Evolutionary conservation across 129 eudicot species (phyloP), one percentile per base, ranked within the genome.

Genomic region (Lactuca saligna): DNA sequence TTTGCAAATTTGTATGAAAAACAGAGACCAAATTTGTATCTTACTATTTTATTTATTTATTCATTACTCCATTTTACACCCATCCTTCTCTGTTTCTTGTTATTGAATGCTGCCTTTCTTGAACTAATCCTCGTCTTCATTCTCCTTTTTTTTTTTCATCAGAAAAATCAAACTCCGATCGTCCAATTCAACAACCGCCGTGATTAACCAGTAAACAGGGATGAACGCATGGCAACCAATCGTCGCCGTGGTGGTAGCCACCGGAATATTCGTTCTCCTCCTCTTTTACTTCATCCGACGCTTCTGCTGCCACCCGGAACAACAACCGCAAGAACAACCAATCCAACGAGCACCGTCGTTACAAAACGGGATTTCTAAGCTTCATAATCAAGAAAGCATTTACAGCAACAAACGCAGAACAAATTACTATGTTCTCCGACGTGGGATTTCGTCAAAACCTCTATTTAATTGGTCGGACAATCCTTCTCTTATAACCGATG

Each of bases 401-500:
- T 54, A 68, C 65, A 72, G 61, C 65, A 56, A 72, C 59, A 83
- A 69, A 33, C 65, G 73, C 39, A 39, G 65, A 44, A 46, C 83
- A 11, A 86, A 78, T 35, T 82, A 86, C 61, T 69, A 79, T 46
- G 81, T 86, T 69, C 79, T 87, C 16, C 74, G 81, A 68, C 86
- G 86, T 38, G 95, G 88, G 33, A 11, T 73, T 39, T 75, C 81
- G 0, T 74, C 88, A 0, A 83, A 70, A 17, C 79, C 84, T 4
- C 17, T 76, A 54, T 92, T 92, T 70, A 77, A 64, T 14, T 92
- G 98, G 98, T 65, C 80, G 3, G 95, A 93, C 20, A 84, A 93
- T 31, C 98, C 98, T 25, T 63, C 85, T 15, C 87, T 89, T 0
- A 72, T 89, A 54, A 83, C 93, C 6, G 97, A 87, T n/a, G 97